Conservation (phyloP, 352 stramenopile genomes). For the Thalassiosira gravida region DNA sequence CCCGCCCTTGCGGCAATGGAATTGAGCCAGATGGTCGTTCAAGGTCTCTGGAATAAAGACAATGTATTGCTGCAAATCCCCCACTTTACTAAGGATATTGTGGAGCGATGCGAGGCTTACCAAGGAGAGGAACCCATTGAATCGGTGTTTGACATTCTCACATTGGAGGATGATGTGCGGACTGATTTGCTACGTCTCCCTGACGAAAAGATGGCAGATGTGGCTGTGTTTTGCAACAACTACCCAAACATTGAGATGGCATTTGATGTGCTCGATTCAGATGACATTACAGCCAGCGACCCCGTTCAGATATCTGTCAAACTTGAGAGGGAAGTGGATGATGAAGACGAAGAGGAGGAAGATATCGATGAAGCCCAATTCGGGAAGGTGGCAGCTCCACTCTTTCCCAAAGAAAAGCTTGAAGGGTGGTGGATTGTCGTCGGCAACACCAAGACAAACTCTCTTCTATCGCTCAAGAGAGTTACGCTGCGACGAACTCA, state of each 20-base stretch:
- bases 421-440: conserved; percentile 99
- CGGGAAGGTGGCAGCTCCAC: conserved; percentile 79
- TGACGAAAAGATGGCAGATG: conserved; percentile 91
- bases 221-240: conserved; percentile 99
- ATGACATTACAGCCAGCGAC: conserved; percentile 91
- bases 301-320: conserved; percentile 89
- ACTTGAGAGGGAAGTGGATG: conserved; percentile 92
- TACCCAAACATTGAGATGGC: conserved; percentile 97
- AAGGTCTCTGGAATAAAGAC: conserved; percentile 97
- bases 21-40: conserved; percentile 98
- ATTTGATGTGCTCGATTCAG: conserved; percentile 90
- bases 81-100: conserved; percentile 93
- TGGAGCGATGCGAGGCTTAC: conserved; percentile 74
- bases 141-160: conserved; percentile 90
- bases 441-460: conserved; percentile 93
- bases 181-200: conserved; percentile 90
- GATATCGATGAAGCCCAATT: conserved; percentile 71
- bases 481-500: conserved; percentile 89
- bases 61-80: conserved; percentile 94
- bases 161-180: conserved; percentile 92
- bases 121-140: conserved; percentile 86
- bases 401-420: conserved; percentile 90
- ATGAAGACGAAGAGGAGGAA: conserved; percentile 89
- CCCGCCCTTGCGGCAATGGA: conserved; percentile 98
- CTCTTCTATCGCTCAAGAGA: conserved; percentile 96